Evolutionary conservation across 1,284 basidiomycete species (phyloP), one percentile per base, ranked within the genome.

Genomic region (Caloboletus firmus): DNA sequence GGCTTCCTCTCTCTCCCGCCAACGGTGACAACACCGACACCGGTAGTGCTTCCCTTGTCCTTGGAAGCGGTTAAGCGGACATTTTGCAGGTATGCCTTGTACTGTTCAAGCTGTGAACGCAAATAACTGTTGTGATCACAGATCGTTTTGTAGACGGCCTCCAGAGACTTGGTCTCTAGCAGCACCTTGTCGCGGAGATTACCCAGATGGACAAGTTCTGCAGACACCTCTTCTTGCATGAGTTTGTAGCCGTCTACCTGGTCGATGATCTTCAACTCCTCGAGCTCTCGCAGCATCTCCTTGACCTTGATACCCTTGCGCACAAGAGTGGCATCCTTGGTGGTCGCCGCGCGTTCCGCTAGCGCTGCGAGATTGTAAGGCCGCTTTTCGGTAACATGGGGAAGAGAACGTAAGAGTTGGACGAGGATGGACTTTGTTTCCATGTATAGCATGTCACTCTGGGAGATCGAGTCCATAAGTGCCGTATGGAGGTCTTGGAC

Each of bases 361-460:
- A 99, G 89, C 15, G 80, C 84, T n/a, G 87, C 78, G 22, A 99
- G 81, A 67, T 96, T 88, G 68, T 98, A 91, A 1, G 96, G 96
- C 37, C 87, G 83, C 70, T 90, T 89, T 51, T 95, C 91, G 7
- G 85, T 82, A 2, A 87, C 79, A 51, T 89, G 82, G 0, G 96
- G 96, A 58, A 99, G 85, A 26, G 95, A 98, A 61, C 97, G 94
- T 51, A 99, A 85, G 44, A 99, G 84, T 71, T 98, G 94, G 36
- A 99, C 97, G 69, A 99, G 96, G 69, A 98, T 98, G 20, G 96
- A 98, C 78, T 99, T 99, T 59, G 97, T 92, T 72, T 99, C 97
- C 94, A 99, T 98, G 78, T 98, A 99, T 22, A 98, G 83, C 83
- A 99, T 96, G 74, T 99, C 97, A 69, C 91, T 94, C 54, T 95